Evolutionary conservation across 2,329 filamentous ascomycete species (phyloP).

Genomic region (Eutypa lata): DNA sequence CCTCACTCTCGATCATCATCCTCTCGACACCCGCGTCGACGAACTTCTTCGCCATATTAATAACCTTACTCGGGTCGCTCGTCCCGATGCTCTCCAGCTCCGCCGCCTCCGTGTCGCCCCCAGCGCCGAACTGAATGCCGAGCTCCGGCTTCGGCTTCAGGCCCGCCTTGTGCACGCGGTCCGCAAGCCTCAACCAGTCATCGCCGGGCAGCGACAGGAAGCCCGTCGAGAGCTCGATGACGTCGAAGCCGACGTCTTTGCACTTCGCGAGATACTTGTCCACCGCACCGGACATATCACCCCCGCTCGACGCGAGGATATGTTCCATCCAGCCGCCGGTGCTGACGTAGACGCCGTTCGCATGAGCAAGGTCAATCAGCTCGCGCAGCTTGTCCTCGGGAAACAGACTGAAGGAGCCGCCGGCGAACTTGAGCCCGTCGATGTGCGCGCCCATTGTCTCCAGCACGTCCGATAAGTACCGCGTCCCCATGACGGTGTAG

Average conservation of each 20-base stretch:
- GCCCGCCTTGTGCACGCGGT: constrained; percentile 41
- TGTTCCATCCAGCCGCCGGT: constrained; percentile 55
- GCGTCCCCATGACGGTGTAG: constrained; percentile 52
- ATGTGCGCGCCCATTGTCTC: constrained; percentile 55
- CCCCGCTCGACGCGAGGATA: constrained; percentile 38
- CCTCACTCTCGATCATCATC: constrained; percentile 59
- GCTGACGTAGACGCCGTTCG: constrained; percentile 49
- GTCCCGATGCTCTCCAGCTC: constrained; percentile 46
- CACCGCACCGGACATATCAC: constrained; percentile 38
- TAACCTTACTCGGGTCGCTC: constrained; percentile 45
- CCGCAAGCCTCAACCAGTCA: constrained; percentile 50
- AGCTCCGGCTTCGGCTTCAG: constrained; percentile 53
- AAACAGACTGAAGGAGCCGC: constrained; percentile 50
- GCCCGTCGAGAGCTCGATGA: constrained; percentile 50
- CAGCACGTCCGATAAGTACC: constrained; percentile 49
- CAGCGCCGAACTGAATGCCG: constrained; percentile 56
- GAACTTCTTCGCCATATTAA: constrained; percentile 47
- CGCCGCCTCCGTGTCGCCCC: constrained; percentile 47
- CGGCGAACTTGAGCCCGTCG: constrained; percentile 54
- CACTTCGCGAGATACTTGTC: constrained; percentile 50
- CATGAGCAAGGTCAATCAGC: constrained; percentile 46
- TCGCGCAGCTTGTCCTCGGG: constrained; percentile 42
- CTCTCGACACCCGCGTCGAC: constrained; percentile 50
- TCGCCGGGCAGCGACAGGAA: constrained; percentile 52
- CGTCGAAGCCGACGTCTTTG: constrained; percentile 52